phyloP scores from a whole-genome alignment of 2,329 filamentous ascomycete genomes.

The Penicillium sp. region DNA sequence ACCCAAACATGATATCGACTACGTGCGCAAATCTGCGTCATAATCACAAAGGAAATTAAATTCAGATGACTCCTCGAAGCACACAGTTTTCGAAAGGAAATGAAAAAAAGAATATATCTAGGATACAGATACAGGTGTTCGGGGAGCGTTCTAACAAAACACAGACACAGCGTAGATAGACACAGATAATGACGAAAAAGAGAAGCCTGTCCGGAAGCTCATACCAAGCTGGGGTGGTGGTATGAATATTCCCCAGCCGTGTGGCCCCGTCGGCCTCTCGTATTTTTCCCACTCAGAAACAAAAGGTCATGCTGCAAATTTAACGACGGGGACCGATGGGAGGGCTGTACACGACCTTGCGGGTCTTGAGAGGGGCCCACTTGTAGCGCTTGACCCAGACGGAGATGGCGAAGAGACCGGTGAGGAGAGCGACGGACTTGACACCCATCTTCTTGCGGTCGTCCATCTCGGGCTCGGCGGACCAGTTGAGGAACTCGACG shows the following conservation, averaged over 20 bases:
- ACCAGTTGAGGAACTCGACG: constrained; percentile 98
- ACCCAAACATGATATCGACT: background rate
- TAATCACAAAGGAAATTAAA: constrained; percentile 42
- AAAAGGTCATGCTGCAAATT: constrained; percentile 28
- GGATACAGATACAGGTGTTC: constrained; percentile 46
- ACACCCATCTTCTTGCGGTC: constrained; percentile 99
- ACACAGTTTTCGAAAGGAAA: constrained; percentile 41
- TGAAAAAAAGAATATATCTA: constrained; percentile 42
- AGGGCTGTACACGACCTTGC: constrained; percentile 87
- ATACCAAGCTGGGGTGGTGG: constrained; percentile 25
- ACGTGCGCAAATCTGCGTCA: background rate
- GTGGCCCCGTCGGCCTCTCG: constrained; percentile 29
- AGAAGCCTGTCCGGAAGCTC: constrained; percentile 23
- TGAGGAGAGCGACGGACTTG: constrained; percentile 84
- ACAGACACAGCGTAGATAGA: constrained; percentile 31
- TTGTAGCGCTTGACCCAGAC: constrained; percentile 99
- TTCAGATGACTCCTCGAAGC: constrained; percentile 40
- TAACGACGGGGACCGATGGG: constrained; percentile 52
- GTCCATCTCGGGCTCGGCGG: constrained; percentile 98
- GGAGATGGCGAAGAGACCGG: constrained; percentile 79
- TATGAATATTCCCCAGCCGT: constrained; percentile 30
- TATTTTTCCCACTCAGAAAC: constrained; percentile 33
- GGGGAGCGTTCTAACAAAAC: constrained; percentile 43
- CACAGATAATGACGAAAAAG: constrained; percentile 30
- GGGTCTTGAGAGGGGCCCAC: constrained; percentile 94